Base-by-base conservation (phyloP, 2,329 filamentous ascomycete species). In the Fusarium lyarnte region DNA sequence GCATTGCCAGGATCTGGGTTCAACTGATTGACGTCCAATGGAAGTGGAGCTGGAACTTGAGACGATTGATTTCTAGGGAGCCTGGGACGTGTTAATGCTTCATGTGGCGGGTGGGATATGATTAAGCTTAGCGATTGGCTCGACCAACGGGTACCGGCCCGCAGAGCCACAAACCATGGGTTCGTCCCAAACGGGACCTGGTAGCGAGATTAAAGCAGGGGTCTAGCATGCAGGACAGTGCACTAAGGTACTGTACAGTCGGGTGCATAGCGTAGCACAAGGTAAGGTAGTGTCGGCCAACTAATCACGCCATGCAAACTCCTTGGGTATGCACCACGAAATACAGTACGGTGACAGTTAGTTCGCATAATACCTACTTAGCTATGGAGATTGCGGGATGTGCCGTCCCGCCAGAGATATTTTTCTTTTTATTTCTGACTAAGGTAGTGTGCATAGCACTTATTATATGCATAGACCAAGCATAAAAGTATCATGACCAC, bases 201-300 rank as follows among this genome's bases (percentile, higher is more conserved):
- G 58, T 69, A 70, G 66, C 63, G 74, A 77, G 58, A 77, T 76
- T 76, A 63, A 63, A 55, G 51, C 72, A 68, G 72, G 69, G 73
- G 74, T 67, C 54, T 19, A 36, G 29, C 31, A 47, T 46, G 29
- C 49, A 27, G 33, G 49, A 38, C 19, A 38, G 33, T 16, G 19
- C 33, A 39, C 35, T 53, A 53, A 33, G 33, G 25, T 25, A 25
- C 25, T 25, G 43, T 21, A 12, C 17, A 11, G 41, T 12, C 41
- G 7, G 13, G 36, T 39, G 25, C 6, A 21, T 43, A 52, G 21
- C 45, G 29, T 23, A 23, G 36, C 16, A 27, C 47, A 42, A 23
- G n/a, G n/a, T 61, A 25, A 25, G 25, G 25, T 25, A 31, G 49
- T 41, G 21, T 49, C 55, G 62, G 62, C 31, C 52, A 70, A 53